A percentile compares a stretch with the other conserved stretches of the same genome.
phyloP scores from a whole-genome alignment of 495 filamentous ascomycete species.

The Neurospora sp. region DNA sequence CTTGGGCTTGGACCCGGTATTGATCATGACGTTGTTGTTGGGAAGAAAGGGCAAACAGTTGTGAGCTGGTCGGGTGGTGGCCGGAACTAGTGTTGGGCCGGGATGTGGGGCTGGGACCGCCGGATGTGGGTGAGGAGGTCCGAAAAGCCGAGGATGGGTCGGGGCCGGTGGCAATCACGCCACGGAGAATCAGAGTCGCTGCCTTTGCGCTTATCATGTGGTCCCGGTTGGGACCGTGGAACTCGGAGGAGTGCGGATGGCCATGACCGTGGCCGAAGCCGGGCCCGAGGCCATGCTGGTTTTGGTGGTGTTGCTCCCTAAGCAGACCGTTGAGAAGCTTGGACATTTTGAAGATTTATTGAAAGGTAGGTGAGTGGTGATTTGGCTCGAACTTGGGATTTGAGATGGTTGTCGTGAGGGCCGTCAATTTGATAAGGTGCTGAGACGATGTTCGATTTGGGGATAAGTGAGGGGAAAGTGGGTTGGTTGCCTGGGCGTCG shows the following conservation, averaged over 20 bases:
- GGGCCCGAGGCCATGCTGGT: not conserved
- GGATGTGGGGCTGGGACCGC: constrained; percentile 15
- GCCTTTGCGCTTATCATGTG: constrained; percentile 11
- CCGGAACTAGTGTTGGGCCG: constrained; percentile 11
- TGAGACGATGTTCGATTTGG: not conserved
- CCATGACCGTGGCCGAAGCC: not conserved
- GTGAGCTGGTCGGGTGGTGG: not conserved
- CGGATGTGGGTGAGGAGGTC: constrained; percentile 13
- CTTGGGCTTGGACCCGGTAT: not conserved
- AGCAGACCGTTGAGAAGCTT: not conserved
- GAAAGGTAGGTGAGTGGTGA: not conserved
- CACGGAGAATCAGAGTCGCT: constrained; percentile 10
- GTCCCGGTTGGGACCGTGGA: constrained; percentile 2
- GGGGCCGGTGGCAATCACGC: constrained; percentile 6
- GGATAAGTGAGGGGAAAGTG: not conserved
- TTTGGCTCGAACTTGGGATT: not conserved
- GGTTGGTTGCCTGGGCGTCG: not conserved
- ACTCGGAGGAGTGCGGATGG: not conserved
- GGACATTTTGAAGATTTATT: not conserved
- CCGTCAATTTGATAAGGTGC: not conserved
- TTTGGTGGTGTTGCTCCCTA: not conserved
- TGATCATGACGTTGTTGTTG: not conserved
- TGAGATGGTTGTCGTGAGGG: not conserved
- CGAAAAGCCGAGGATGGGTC: constrained; percentile 6
- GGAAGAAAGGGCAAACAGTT: not conserved